Conservation (phyloP, 2,329 filamentous ascomycete species). For the Helotiales sp. region DNA sequence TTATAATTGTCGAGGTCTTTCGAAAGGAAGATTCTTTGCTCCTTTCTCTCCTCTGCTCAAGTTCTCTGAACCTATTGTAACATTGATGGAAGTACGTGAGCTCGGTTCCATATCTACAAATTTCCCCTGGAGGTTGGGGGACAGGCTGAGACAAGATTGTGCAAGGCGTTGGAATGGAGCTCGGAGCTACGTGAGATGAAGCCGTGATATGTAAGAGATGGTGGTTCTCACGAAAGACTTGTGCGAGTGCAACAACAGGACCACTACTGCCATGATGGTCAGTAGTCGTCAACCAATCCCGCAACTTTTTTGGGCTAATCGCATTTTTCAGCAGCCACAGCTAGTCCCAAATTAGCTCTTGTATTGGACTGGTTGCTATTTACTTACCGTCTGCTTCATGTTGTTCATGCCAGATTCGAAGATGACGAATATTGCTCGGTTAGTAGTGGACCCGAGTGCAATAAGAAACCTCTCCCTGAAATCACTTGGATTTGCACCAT, state of each 20-base stretch:
- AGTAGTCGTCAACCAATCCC: background rate
- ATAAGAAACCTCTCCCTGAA: background rate
- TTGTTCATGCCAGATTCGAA: background rate
- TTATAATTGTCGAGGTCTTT: no score
- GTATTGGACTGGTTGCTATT: no score
- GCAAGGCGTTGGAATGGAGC: no score
- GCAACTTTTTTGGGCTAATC: background rate
- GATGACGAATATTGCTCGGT: background rate
- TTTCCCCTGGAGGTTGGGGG: no score
- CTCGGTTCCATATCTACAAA: no score
- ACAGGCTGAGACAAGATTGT: no score
- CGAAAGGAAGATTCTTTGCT: no score
- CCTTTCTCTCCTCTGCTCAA: no score
- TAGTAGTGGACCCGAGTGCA: background rate
- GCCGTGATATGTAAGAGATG: no score
- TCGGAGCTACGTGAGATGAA: no score
- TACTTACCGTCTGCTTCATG: background rate
- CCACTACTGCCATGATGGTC: background rate
- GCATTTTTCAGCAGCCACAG: background rate
- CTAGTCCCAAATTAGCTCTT: background rate
- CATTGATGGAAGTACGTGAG: no score
- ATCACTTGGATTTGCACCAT: background rate
- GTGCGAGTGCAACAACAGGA: background rate
- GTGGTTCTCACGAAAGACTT: background rate
- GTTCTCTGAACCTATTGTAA: no score